Evolutionary conservation across 257 asterid species (phyloP), one percentile per base, ranked within the genome.

Genomic region (Solanum dulcamara): DNA sequence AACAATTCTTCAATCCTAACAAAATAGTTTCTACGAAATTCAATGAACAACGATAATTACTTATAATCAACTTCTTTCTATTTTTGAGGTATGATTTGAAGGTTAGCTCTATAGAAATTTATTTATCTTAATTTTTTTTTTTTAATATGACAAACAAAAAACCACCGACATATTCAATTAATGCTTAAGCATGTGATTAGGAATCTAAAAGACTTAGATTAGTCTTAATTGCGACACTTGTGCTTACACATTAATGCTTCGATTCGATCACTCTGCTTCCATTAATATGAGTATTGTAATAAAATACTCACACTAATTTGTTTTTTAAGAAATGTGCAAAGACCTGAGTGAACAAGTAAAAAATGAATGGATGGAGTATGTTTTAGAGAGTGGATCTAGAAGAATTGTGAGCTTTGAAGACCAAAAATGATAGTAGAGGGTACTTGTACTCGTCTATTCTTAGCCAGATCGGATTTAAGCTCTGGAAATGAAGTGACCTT

Each of bases 401-500:
- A 17, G 10, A 3, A 11, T 18, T 22, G 28, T 33, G 17, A 26
- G 28, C 48, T 68, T 68, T 33, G 0, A 33, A 67, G 9, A 67
- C 15, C 77, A 18, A 35, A 68, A 20, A 20, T 68, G 33, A n/a
- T 68, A 15, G 3, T 18, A 17, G 7, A 17, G 26, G 46, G 4
- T 67, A 33, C 7, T 17, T 17, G 7, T 17, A 4, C 14, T 68
- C 2, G 0, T 35, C 28, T 33, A 32, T 68, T 8, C 13, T 22
- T 22, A 8, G 9, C 28, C 0, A 66, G 7, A 66, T 1, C 32
- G n/a, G 7, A 1, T 35, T 35, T 1, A 4, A 68, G 30, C 28
- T 18, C 2, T 1, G 0, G 0, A 1, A 2, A 35, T 33, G 0
- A 0, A 33, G 15, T 68, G 18, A 10, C 15, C 14, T 32, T 2